phyloP scores from a whole-genome alignment of 2,329 filamentous ascomycete genomes.

The Aspergillus proliferans region DNA sequence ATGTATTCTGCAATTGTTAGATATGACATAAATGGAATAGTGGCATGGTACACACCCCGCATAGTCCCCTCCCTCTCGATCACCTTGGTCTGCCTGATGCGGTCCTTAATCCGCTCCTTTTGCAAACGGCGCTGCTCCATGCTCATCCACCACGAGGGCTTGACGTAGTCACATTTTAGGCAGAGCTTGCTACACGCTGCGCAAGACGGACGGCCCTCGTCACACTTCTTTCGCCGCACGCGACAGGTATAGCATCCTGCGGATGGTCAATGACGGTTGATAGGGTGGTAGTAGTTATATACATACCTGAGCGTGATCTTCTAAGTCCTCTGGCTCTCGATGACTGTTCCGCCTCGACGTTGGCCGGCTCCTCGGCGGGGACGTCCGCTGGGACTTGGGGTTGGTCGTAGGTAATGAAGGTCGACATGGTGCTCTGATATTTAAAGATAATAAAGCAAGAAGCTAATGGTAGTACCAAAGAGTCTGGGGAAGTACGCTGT shows the following conservation, averaged over 20 bases:
- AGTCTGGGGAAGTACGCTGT: background rate
- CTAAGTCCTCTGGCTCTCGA: slow-evolving; percentile 68
- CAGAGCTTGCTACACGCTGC: slow-evolving; percentile 64
- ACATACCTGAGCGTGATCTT: slow-evolving; percentile 84
- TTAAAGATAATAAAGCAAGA: background rate
- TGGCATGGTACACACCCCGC: slow-evolving; percentile 24
- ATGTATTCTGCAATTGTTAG: slow-evolving; percentile 8
- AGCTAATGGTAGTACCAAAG: too few relatives aligned
- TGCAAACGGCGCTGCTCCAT: slow-evolving; percentile 74
- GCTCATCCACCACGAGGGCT: slow-evolving; percentile 95
- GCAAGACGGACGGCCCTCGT: slow-evolving; percentile 57
- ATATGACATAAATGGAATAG: too few relatives aligned
- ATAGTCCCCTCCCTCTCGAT: slow-evolving; percentile 67
- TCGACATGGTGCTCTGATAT: background rate
- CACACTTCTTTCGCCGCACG: slow-evolving; percentile 62
- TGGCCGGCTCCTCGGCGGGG: background rate
- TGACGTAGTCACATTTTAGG: slow-evolving; percentile 87
- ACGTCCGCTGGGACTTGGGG: background rate
- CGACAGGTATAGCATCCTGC: slow-evolving; percentile 62
- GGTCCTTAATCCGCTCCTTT: slow-evolving; percentile 91
- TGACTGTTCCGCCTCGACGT: slow-evolving; percentile 24
- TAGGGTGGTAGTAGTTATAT: background rate
- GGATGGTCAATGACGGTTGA: background rate
- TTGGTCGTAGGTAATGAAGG: background rate
- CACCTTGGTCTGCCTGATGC: slow-evolving; percentile 93